A percentile compares a stretch with the other conserved stretches of the same genome.
phyloP scores from a whole-genome alignment of 306 rosid genomes.

The Begonia loranthoides region DNA sequence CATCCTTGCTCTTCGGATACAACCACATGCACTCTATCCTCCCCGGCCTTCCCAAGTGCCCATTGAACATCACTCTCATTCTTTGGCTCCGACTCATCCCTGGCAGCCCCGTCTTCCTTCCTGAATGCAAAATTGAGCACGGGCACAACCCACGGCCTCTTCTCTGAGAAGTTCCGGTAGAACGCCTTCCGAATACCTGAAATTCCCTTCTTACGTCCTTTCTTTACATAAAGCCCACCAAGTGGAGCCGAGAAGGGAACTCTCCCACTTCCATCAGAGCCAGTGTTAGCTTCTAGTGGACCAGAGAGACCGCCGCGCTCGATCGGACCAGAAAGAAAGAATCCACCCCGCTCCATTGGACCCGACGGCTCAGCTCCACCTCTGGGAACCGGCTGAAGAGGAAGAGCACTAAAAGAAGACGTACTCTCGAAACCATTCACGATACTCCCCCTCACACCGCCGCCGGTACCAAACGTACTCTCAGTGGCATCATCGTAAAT shows the following conservation, averaged over 20 bases:
- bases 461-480: conserved; percentile 17
- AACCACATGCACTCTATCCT: conserved; percentile 87
- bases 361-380: conserved; percentile 47
- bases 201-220: conserved; percentile 55
- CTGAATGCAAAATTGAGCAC: conserved; percentile 58
- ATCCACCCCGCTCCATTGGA: conserved; percentile 55
- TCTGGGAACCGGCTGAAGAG: conserved; percentile 80
- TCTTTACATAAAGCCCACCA: conserved; percentile 41
- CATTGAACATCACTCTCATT: conserved; percentile 64
- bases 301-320: conserved; percentile 84
- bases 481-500: conserved; percentile 40
- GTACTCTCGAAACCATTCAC: conserved; percentile 83
- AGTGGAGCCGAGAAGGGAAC: conserved; percentile 86
- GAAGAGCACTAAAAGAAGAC: conserved; percentile 66
- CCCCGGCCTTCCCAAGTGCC: conserved; percentile 89
- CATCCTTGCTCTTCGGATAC: conserved; percentile 88
- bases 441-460: conserved; percentile 26
- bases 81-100: conserved; percentile 26
- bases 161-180: conserved; percentile 48
- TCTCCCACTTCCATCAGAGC: conserved; percentile 15
- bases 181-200: conserved; percentile 66
- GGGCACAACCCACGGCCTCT: conserved; percentile 89
- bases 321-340: conserved; percentile 89
- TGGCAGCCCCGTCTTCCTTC: conserved; percentile 37
- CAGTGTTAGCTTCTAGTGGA: conserved; percentile 41